These are phyloP conservation scores for Parietaria judaica DNA, from an alignment of 306 rosid species.

Conservation along the genomic window DNA sequence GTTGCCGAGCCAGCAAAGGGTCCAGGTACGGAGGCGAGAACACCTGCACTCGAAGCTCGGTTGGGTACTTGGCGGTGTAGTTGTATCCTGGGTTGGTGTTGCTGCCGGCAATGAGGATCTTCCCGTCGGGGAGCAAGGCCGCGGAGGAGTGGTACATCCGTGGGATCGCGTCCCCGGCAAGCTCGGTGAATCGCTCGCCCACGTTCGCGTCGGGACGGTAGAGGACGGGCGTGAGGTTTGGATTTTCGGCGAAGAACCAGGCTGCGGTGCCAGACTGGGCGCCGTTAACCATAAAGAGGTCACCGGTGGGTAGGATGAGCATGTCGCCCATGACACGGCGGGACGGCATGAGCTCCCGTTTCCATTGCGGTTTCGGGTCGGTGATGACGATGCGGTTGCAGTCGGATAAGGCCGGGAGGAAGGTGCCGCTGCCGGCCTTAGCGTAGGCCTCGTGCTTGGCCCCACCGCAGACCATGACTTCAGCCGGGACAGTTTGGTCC, in stretches of 20 bases:
- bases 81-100: slow-evolving; percentile 62
- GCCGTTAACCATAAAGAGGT: slow-evolving; percentile 66
- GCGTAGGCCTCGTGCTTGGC: slow-evolving; percentile 38
- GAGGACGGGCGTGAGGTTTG: slow-evolving; percentile 44
- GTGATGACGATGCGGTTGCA: slow-evolving; percentile 51
- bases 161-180: slow-evolving; percentile 28
- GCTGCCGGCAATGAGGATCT: slow-evolving; percentile 66
- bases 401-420: slow-evolving; percentile 43
- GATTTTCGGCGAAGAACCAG: slow-evolving; percentile 64
- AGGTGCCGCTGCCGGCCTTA: slow-evolving; percentile 19
- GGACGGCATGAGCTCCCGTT: slow-evolving; percentile 57
- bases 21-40: slow-evolving; percentile 75
- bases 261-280: slow-evolving; percentile 63
- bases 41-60: slow-evolving; percentile 61
- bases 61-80: slow-evolving; percentile 38
- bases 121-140: slow-evolving; percentile 62
- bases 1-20: neutral
- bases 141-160: slow-evolving; percentile 84
- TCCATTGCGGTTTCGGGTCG: slow-evolving; percentile 39
- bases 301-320: slow-evolving; percentile 57
- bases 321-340: slow-evolving; percentile 67
- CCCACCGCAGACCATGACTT: slow-evolving; percentile 80
- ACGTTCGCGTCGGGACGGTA: slow-evolving; percentile 32
- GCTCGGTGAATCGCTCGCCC: slow-evolving; percentile 27
- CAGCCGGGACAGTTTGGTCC: slow-evolving; percentile 14